Percentiles rank a stretch among this genome's conserved stretches.
Conservation (phyloP, 768 basidiomycete genomes). For the Phylloporus sp. region DNA sequence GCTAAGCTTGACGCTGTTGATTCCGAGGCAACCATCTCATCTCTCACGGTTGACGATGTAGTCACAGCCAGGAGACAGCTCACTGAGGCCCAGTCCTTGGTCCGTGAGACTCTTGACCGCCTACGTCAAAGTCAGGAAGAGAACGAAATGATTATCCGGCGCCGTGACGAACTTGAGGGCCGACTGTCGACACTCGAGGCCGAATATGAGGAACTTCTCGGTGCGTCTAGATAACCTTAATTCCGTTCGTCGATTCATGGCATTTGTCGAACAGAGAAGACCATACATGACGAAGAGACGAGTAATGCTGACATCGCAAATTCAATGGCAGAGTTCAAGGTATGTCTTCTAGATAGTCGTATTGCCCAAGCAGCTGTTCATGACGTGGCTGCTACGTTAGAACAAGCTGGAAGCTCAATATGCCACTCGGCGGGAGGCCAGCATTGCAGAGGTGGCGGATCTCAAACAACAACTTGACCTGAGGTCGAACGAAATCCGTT, state of each 20-base stretch:
- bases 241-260: slow-evolving; percentile 2
- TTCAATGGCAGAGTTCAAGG: slow-evolving; percentile 91
- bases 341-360: slow-evolving; percentile 17
- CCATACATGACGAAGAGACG: slow-evolving; percentile 83
- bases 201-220: slow-evolving; percentile 96
- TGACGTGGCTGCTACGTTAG: slow-evolving; percentile 38
- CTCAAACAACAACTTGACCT: slow-evolving; percentile 89
- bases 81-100: slow-evolving; percentile 78
- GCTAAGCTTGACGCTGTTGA: slow-evolving; percentile 83
- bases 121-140: slow-evolving; percentile 90
- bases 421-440: slow-evolving; percentile 86
- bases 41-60: slow-evolving; percentile 72
- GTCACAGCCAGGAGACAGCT: slow-evolving; percentile 83
- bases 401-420: slow-evolving; percentile 94
- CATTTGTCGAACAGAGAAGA: slow-evolving; percentile 64
- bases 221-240: slow-evolving; percentile 41
- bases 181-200: slow-evolving; percentile 78
- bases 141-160: slow-evolving; percentile 75
- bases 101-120: slow-evolving; percentile 87
- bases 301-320: slow-evolving; percentile 80
- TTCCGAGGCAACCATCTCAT: slow-evolving; percentile 47
- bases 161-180: slow-evolving; percentile 84
- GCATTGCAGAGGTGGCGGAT: slow-evolving; percentile 77
- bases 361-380: background rate
- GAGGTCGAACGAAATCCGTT: slow-evolving; percentile 77